These are phyloP conservation scores for Ustilago bromivora DNA, from an alignment of 1,284 basidiomycete genomes.

Conservation along the genomic window DNA sequence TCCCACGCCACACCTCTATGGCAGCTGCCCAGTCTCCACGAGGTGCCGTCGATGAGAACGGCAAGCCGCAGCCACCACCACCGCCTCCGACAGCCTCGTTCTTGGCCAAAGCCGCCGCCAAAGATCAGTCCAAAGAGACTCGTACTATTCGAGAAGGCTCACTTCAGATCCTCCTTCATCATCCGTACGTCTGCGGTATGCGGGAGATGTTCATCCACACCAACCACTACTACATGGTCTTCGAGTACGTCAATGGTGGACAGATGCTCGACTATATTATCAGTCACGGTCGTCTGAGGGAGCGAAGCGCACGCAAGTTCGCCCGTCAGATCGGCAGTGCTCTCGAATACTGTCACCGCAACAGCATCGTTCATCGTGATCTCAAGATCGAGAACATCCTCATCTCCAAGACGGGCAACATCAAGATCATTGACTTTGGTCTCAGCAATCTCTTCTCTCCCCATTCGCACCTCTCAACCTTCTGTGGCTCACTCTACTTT, in stretches of 20 bases:
- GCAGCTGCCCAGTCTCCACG: constrained; percentile 71
- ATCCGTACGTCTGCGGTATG: constrained; percentile 99
- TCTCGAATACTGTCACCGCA: constrained; percentile 95
- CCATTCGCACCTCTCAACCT: constrained; percentile 84
- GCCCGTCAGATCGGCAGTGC: constrained; percentile 96
- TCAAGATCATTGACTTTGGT: constrained; percentile 99
- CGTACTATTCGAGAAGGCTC: constrained; percentile 95
- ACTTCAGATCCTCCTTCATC: constrained; percentile 90
- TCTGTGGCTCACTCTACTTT: constrained; percentile 97
- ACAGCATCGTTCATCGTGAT: constrained; percentile 97
- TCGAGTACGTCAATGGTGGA: constrained; percentile 97
- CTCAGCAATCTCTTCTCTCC: constrained; percentile 97
- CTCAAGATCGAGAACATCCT: constrained; percentile 99
- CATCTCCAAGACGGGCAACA: constrained; percentile 97
- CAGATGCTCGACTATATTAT: constrained; percentile 99
- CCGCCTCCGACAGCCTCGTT: constrained; percentile 55
- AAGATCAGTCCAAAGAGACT: constrained; percentile 95
- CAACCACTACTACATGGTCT: constrained; percentile 97
- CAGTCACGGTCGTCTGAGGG: constrained; percentile 93
- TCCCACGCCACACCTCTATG: constrained; percentile 81
- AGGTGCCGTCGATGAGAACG: constrained; percentile 70
- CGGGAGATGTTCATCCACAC: constrained; percentile 80
- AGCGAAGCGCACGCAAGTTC: constrained; percentile 95
- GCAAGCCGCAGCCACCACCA: constrained; percentile 59
- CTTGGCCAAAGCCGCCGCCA: constrained; percentile 71